Evolutionary conservation across 73 alveolate genomes (phyloP), one percentile per base, ranked within the genome.

Genomic region (Blepharisma stoltei): DNA sequence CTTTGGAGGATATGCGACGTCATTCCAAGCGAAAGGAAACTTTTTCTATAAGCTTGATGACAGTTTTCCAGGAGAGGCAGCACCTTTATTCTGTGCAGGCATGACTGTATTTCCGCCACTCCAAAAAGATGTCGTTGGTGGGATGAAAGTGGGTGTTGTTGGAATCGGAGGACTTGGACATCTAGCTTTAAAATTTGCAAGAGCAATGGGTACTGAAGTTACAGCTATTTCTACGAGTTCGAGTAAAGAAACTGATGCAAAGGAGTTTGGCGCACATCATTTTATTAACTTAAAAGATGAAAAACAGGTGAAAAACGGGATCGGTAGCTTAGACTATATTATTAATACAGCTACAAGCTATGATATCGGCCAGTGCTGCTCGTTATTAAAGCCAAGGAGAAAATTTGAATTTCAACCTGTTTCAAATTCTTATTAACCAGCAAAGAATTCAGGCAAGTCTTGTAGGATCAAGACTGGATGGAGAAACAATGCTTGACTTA

Each of bases 121-220:
- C 7, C 78, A 89, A 47, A 85, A 87, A 70, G 76, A 76, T 76
- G 75, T 70, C 49, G 78, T 45, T 23, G 88, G 94, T 1, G 89
- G 87, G 43, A 86, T 81, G 84, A 78, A 82, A 54, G 86, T 83
- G 47, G 94, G 88, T 44, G 87, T 89, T 6, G 89, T 86, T 5
- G 96, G 96, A 23, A 89, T 89, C 5, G 96, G 96, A n/a, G 96
- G 96, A 6, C 76, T 89, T 43, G 96, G 96, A 1, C 96, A 89
- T 82, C 67, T 89, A 55, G 96, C 94, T 75, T 49, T 89, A 20
- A 86, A 84, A 82, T 86, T 89, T 55, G 86, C 92, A 46, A 55
- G 83, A 14, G 75, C 78, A 23, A 14, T 86, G 11, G 96, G 93
- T 0, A 80, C 78, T 71, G 75, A 48, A 77, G 83, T 88, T 47